Conservation (phyloP, 1,139 yeast species). For the Insectozyma bohioensis region DNA sequence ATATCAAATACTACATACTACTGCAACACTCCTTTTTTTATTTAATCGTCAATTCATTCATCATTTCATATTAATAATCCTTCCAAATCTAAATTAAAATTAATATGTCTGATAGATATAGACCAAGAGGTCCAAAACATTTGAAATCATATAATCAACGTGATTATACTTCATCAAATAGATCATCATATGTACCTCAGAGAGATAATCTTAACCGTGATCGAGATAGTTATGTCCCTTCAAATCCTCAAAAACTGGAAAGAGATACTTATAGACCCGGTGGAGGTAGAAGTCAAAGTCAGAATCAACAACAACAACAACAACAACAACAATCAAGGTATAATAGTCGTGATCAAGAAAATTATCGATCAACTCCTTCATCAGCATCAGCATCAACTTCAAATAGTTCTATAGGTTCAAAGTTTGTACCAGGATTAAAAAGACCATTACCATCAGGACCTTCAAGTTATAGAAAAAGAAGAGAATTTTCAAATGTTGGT, state of each 20-base stretch:
- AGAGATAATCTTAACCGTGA: slow-evolving; percentile 5
- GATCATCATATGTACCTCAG: slow-evolving; percentile 6
- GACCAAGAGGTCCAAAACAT: slow-evolving; percentile 21
- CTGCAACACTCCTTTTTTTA: too few relatives aligned
- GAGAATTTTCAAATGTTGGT: slow-evolving; percentile 9
- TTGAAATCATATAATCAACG: slow-evolving; percentile 2
- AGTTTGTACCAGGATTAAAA: slow-evolving; percentile 7
- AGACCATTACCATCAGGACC: slow-evolving; percentile 18
- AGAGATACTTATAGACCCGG: slow-evolving; percentile 15
- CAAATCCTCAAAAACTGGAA: slow-evolving; percentile 8
- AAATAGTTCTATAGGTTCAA: too few relatives aligned
- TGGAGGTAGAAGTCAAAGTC: too few relatives aligned
- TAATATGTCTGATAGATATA: slow-evolving; percentile 43
- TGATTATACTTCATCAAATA: slow-evolving; percentile 6
- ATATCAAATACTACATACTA: too few relatives aligned
- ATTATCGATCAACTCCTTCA: slow-evolving; percentile 7
- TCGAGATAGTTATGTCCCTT: slow-evolving; percentile 4
- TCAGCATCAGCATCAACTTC: slow-evolving; percentile 6
- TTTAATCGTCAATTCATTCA: not conserved
- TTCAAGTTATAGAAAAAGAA: slow-evolving; percentile 16
- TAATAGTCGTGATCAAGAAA: slow-evolving; percentile 14
- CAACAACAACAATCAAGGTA: too few relatives aligned
- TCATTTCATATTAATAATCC: slow-evolving; percentile 1
- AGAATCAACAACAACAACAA: slow-evolving; percentile 3
- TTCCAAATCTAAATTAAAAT: not conserved